Base-by-base conservation (phyloP, 345 rosid genomes). In the Durio zibethinus region DNA sequence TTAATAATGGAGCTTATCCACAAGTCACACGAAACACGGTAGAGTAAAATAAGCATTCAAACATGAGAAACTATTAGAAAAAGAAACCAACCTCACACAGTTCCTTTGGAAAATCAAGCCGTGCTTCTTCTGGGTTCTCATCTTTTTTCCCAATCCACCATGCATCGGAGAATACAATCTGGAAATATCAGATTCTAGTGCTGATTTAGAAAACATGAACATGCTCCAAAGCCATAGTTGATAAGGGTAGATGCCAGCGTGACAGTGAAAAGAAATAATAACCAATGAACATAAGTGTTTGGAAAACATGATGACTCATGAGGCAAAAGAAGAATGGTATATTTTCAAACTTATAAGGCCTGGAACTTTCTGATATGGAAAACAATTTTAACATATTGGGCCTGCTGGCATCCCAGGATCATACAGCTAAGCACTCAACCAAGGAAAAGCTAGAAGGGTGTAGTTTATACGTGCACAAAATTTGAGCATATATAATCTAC, bases 91-190 rank as follows among this genome's bases (percentile, higher is more conserved):
- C 98, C 99, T 89, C 85, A 82, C 81, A 76, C 35, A 93, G 56
- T 72, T 90, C 96, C 78, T 90, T 80, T 36, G 97, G 99, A 78
- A 95, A 92, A 31, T 90, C 91, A 68, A 95, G 93, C 4, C 82
- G 85, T 0, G 79, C 86, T 88, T 95, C 98, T 47, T 90, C 91
- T 0, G 93, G 98, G 73, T 93, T 95, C n/a, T 95, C 92, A 29
- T 93, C 97, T 81, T 88, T 87, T 27, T 82, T 90, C 47, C 99
- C 99, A 83, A 95, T 90, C 99, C 97, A 95, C 97, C 99, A 93
- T 57, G 89, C 93, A 64, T 95, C 97, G 77, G 99, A 88, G 85
- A 93, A 95, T 42, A 90, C 92, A 89, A 95, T 87, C 98, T 92
- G 81, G 75, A n/a, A 68, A 65, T 45, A 79, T 79, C 75, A 80